Conservation (phyloP, 306 rosid genomes). For the Cucumis hystrix region DNA sequence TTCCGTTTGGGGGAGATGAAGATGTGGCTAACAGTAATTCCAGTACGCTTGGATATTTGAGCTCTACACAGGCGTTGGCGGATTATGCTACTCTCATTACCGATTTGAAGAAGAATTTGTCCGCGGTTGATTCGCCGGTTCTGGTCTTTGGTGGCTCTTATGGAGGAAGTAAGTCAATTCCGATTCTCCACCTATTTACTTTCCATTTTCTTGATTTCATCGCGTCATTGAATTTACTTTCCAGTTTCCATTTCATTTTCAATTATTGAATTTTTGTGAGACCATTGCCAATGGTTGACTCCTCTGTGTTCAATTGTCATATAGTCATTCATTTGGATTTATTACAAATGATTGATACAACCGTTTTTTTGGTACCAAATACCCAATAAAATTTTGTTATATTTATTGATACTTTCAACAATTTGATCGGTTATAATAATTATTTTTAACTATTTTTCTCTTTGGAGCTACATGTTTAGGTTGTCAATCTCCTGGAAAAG, state of each 20-base stretch:
- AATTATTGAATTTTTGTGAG: background rate
- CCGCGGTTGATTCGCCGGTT: conserved; percentile 59
- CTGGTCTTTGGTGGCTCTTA: conserved; percentile 88
- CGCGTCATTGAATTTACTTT: background rate
- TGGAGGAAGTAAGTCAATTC: conserved; percentile 56
- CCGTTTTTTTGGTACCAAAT: no score
- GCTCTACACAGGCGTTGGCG: conserved; percentile 72
- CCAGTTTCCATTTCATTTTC: background rate
- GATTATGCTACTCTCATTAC: conserved; percentile 68
- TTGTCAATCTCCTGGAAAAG: no score
- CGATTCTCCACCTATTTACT: background rate
- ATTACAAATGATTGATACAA: no score
- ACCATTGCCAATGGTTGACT: no score
- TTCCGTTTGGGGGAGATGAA: conserved; percentile 54
- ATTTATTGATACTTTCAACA: no score
- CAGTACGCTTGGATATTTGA: conserved; percentile 54
- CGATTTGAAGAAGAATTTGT: conserved; percentile 50
- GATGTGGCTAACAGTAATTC: conserved; percentile 33
- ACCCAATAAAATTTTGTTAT: no score
- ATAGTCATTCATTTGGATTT: no score
- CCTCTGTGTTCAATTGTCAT: no score
- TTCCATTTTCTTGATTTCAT: background rate
- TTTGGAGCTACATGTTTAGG: no score
- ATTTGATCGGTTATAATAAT: no score
- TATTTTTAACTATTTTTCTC: no score